Evolutionary conservation across 352 stramenopile species (phyloP).

Genomic region (Phytophthora agathidicida): DNA sequence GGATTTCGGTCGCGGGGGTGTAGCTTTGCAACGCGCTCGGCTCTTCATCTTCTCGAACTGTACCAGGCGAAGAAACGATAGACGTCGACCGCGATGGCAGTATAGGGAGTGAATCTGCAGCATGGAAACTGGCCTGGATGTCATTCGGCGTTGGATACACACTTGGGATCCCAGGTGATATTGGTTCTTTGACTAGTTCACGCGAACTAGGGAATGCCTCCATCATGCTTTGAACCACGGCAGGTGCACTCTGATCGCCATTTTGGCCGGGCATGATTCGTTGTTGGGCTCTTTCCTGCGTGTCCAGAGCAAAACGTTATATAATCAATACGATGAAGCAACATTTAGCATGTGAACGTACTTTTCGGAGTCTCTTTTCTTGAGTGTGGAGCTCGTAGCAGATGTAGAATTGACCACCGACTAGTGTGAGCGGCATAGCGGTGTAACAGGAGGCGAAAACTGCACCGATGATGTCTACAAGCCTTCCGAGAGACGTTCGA

Average conservation of each 20-base stretch:
- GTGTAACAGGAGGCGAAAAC: conserved; percentile 67
- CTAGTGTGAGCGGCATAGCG: conserved; percentile 64
- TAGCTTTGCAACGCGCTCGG: not conserved
- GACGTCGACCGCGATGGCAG: not conserved
- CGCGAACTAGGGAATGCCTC: conserved; percentile 8
- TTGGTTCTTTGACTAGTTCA: not conserved
- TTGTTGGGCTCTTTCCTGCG: conserved; percentile 7
- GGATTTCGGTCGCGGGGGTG: conserved; percentile 28
- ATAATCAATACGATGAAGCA: not conserved
- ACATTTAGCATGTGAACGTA: conserved; percentile 17
- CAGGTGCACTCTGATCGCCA: not conserved
- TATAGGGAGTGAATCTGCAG: not conserved
- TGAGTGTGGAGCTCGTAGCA: conserved; percentile 57
- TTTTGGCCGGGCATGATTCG: conserved; percentile 9
- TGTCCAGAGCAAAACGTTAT: not conserved
- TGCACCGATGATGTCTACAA: conserved; percentile 53
- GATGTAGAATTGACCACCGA: conserved; percentile 64
- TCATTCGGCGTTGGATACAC: not conserved
- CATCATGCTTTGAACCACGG: conserved; percentile 3
- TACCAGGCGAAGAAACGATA: not conserved
- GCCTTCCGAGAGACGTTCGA: conserved; percentile 43
- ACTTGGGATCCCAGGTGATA: not conserved
- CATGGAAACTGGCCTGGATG: not conserved
- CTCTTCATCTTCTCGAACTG: conserved; percentile 2
- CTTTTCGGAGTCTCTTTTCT: conserved; percentile 36